Evolutionary conservation across 331 rosid species (phyloP).

Genomic region (Dryas integrifolia): DNA sequence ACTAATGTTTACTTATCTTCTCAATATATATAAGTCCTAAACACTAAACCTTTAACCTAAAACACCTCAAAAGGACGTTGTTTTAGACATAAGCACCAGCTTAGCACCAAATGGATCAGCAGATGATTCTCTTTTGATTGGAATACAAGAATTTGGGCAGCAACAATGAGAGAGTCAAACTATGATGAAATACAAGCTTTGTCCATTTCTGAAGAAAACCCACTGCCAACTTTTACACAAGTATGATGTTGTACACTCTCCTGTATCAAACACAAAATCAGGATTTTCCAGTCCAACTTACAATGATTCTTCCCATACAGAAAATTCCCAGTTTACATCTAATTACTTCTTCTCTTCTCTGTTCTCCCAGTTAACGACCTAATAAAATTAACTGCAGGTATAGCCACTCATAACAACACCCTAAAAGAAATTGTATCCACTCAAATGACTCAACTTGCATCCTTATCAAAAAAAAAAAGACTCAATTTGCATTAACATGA

Average conservation of each 20-base stretch:
- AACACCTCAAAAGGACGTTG: too few species aligned
- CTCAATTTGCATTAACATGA: too few species aligned
- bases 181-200: neutral
- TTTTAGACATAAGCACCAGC: too few species aligned
- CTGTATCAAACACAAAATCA: constrained; percentile 1
- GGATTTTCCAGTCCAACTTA: neutral
- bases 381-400: neutral
- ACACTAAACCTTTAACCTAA: too few species aligned
- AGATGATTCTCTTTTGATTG: neutral
- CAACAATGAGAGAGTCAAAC: neutral
- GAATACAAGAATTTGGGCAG: neutral
- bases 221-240: neutral
- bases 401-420: neutral
- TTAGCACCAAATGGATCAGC: too few species aligned
- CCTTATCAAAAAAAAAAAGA: too few species aligned
- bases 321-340: neutral
- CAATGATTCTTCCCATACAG: neutral
- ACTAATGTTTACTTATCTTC: too few species aligned
- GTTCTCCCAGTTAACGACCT: constrained; percentile 6
- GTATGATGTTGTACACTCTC: constrained; percentile 8
- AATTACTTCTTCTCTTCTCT: neutral
- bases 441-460: neutral
- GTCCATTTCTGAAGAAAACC: neutral
- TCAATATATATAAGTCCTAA: too few species aligned
- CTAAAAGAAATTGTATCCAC: constrained; percentile 1